Evolutionary conservation across 208 protist genomes (phyloP).

Genomic region (Leptomonas seymouri): DNA sequence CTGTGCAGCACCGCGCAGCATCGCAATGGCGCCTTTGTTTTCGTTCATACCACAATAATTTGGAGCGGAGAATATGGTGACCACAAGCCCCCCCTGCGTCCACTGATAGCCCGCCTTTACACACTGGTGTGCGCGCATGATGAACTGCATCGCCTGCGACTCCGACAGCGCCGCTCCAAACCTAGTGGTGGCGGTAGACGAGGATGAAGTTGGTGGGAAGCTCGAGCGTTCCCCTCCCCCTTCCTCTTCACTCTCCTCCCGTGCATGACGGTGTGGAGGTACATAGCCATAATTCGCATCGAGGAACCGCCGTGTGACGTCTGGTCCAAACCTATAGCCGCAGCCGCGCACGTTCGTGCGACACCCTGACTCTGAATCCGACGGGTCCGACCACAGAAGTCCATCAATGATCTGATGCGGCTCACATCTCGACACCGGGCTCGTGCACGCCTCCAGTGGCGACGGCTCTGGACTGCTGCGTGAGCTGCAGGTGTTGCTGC

Average conservation of each 20-base stretch:
- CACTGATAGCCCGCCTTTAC: slow-evolving; percentile 88
- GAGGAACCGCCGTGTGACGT: slow-evolving; percentile 74
- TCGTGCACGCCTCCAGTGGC: slow-evolving; percentile 10
- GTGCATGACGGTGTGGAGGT: slow-evolving; percentile 25
- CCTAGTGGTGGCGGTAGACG: neutral
- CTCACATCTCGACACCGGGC: slow-evolving; percentile 4
- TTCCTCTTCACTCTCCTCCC: slow-evolving; percentile 2
- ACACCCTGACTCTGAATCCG: slow-evolving; percentile 76
- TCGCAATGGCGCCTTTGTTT: slow-evolving; percentile 76
- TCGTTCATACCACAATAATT: slow-evolving; percentile 82
- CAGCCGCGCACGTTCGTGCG: slow-evolving; percentile 62
- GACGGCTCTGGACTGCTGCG: slow-evolving; percentile 29
- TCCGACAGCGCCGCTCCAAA: neutral
- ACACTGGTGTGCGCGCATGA: slow-evolving; percentile 94
- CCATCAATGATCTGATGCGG: slow-evolving; percentile 97
- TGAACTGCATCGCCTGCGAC: slow-evolving; percentile 88
- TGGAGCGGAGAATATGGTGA: slow-evolving; percentile 88
- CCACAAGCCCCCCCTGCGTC: slow-evolving; percentile 45
- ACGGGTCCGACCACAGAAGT: slow-evolving; percentile 99
- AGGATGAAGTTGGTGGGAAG: neutral
- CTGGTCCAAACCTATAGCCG: slow-evolving; percentile 77
- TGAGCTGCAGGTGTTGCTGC: slow-evolving; percentile 20
- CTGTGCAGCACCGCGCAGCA: slow-evolving; percentile 55
- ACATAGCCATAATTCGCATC: slow-evolving; percentile 58
- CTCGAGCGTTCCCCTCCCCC: neutral